Evolutionary conservation across 345 rosid species (phyloP).

Genomic region (Kandelia obovata): DNA sequence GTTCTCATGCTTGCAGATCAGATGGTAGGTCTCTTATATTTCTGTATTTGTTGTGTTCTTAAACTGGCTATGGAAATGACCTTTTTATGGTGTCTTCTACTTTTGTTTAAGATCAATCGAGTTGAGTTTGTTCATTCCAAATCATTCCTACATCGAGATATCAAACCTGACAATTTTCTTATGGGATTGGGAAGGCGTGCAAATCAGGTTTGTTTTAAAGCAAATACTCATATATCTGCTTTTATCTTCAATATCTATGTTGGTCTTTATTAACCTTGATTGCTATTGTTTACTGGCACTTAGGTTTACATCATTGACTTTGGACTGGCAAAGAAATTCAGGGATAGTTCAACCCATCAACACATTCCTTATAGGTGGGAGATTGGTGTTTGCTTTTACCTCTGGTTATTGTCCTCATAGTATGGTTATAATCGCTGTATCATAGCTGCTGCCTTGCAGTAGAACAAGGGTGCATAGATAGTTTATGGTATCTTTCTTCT

Average conservation of each 20-base stretch:
- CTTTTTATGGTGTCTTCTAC: not conserved
- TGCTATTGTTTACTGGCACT: constrained; percentile 4
- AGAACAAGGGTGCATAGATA: not conserved
- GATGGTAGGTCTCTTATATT: constrained; percentile 49
- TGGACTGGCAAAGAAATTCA: constrained; percentile 87
- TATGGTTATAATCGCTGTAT: too few species aligned
- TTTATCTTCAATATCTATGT: not conserved
- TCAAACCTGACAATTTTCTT: constrained; percentile 93
- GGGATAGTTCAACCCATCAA: constrained; percentile 75
- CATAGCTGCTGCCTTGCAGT: not conserved
- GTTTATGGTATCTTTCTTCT: not conserved
- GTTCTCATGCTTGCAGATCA: constrained; percentile 97
- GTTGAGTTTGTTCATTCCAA: constrained; percentile 82
- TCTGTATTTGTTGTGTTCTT: not conserved
- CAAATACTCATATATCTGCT: not conserved
- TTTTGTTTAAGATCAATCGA: constrained; percentile 63
- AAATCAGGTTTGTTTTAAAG: constrained; percentile 55
- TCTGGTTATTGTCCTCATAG: too few species aligned
- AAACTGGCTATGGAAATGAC: constrained; percentile 11
- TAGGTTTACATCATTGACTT: constrained; percentile 87
- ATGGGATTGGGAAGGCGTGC: constrained; percentile 93
- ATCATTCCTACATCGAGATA: constrained; percentile 87
- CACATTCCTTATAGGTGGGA: constrained; percentile 84
- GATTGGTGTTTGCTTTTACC: not conserved
- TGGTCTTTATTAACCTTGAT: not conserved